Conservation (phyloP, 805 yeast genomes). For the Kodamaea sagamina region DNA sequence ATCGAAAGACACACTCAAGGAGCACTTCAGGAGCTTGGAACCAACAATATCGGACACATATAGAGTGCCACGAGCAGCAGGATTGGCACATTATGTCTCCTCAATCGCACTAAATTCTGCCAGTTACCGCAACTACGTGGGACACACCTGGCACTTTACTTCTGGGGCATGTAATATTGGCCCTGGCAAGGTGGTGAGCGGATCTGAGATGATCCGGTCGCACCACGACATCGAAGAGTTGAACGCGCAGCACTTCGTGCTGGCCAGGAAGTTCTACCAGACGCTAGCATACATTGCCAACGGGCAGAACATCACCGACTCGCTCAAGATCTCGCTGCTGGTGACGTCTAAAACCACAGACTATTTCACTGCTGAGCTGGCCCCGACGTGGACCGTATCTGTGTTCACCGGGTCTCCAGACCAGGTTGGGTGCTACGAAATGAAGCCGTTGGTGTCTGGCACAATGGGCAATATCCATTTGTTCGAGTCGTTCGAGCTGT, state of each 20-base stretch:
- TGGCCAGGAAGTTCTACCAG: conserved; percentile 32
- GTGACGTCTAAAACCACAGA: conserved; percentile 27
- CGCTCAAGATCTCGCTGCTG: conserved; percentile 18
- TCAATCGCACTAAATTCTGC: conserved; percentile 23
- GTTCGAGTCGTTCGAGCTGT: conserved; percentile 30
- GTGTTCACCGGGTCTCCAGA: conserved; percentile 41
- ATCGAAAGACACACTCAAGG: conserved; percentile 13
- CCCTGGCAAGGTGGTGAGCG: conserved; percentile 36
- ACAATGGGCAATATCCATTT: conserved; percentile 37
- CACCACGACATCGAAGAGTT: conserved; percentile 38
- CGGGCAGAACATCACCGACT: conserved; percentile 27
- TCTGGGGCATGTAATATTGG: conserved; percentile 41
- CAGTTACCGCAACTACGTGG: conserved; percentile 25
- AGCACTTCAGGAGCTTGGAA: conserved; percentile 16
- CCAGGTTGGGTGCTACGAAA: conserved; percentile 46
- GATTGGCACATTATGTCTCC: conserved; percentile 33
- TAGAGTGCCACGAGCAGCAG: conserved; percentile 38
- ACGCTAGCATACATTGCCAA: conserved; percentile 30
- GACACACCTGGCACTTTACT: conserved; percentile 31
- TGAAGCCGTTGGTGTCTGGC: conserved; percentile 34
- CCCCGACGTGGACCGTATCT: conserved; percentile 31
- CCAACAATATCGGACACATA: conserved; percentile 29
- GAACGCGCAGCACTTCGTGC: conserved; percentile 26
- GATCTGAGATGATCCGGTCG: conserved; percentile 28
- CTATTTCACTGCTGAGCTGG: conserved; percentile 11